Conservation (phyloP, 2,329 filamentous ascomycete genomes). For the Alternaria tenuissima region DNA sequence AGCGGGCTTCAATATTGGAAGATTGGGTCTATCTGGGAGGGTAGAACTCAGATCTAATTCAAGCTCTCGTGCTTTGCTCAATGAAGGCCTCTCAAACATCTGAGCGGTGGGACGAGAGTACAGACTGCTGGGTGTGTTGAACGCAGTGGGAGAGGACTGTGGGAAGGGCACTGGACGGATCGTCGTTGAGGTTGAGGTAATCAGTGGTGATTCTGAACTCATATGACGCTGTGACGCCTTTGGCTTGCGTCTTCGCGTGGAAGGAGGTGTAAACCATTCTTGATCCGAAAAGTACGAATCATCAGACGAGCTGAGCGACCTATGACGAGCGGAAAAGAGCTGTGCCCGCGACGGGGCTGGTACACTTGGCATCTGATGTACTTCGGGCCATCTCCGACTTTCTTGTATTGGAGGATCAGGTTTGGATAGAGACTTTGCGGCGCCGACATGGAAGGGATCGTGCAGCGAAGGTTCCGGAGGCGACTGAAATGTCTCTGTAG, state of each 20-base stretch:
- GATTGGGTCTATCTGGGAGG: neutral
- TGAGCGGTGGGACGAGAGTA: neutral
- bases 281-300: slow-evolving; percentile 11
- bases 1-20: neutral
- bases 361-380: neutral
- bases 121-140: neutral
- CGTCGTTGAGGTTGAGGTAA: neutral
- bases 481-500: slow-evolving; percentile 29
- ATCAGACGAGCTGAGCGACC: slow-evolving; percentile 10
- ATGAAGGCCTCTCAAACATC: neutral
- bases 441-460: neutral
- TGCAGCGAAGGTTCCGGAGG: neutral
- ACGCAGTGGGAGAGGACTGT: neutral
- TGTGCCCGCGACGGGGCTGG: neutral
- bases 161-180: neutral
- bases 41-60: neutral
- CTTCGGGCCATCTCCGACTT: slow-evolving; percentile 9
- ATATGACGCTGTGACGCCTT: neutral
- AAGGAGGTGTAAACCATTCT: slow-evolving; percentile 28
- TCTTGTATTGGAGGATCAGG: neutral
- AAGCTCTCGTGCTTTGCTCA: neutral
- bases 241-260: slow-evolving; percentile 13
- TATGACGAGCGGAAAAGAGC: neutral
- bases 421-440: neutral
- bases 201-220: neutral